These are phyloP conservation scores for Lumnitzera racemosa DNA, from an alignment of 345 rosid species.

Conservation along the genomic window DNA sequence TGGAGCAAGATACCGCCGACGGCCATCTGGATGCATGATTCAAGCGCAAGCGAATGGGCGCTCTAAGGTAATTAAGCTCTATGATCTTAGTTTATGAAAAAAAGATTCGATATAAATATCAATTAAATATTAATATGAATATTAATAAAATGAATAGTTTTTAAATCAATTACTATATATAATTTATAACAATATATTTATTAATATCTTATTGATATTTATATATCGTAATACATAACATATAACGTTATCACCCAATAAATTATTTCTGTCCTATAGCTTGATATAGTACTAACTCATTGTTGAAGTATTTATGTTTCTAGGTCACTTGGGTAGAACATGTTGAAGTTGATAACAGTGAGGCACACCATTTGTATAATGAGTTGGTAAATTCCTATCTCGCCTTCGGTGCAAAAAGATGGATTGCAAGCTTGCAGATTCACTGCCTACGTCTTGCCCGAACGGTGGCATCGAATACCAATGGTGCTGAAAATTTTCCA, in stretches of 20 bases:
- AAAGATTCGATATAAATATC: no score
- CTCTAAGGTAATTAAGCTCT: slow-evolving; percentile 21
- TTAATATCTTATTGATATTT: no score
- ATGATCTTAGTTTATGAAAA: neutral
- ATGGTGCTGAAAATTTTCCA: neutral
- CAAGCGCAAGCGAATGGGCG: slow-evolving; percentile 19
- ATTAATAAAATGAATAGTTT: no score
- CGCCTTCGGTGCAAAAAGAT: slow-evolving; percentile 42
- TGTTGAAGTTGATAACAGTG: slow-evolving; percentile 29
- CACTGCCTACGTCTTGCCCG: slow-evolving; percentile 8
- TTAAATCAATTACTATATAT: no score
- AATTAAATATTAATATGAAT: no score
- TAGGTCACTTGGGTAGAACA: slow-evolving; percentile 58
- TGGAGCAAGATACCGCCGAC: slow-evolving; percentile 17
- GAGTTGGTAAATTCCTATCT: slow-evolving; percentile 27
- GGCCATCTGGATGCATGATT: slow-evolving; percentile 48
- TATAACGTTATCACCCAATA: no score
- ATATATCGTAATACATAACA: no score
- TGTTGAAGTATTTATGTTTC: neutral
- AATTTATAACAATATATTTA: no score
- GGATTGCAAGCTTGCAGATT: slow-evolving; percentile 21
- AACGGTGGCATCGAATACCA: slow-evolving; percentile 17
- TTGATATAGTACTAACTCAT: neutral
- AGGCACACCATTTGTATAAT: slow-evolving; percentile 19
- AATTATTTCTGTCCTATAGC: neutral